A percentile compares a stretch with the other conserved stretches of the same genome.
These are phyloP conservation scores for Cylindricascospora bacillispora DNA, from an alignment of 1,139 yeast genomes.

Conservation along the genomic window DNA sequence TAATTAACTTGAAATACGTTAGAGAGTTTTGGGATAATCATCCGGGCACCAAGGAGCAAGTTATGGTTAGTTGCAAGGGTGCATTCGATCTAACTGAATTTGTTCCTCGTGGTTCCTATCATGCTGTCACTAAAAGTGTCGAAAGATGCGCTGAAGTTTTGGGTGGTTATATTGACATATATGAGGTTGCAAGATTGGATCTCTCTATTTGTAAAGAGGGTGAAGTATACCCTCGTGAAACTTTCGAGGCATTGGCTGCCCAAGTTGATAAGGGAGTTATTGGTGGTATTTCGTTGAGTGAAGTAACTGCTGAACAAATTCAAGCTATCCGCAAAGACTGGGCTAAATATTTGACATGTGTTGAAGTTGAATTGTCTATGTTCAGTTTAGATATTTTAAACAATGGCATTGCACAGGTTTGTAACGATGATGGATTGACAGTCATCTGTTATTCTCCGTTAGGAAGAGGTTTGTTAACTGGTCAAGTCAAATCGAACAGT, in stretches of 20 bases:
- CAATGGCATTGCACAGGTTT: slow-evolving; percentile 47
- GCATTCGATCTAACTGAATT: slow-evolving; percentile 30
- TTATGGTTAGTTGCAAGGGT: slow-evolving; percentile 59
- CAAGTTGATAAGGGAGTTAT: slow-evolving; percentile 43
- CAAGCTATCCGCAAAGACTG: slow-evolving; percentile 37
- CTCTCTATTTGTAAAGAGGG: slow-evolving; percentile 25
- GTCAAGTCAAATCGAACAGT: slow-evolving; percentile 34
- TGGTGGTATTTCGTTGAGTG: slow-evolving; percentile 60
- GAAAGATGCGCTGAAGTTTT: slow-evolving; percentile 36
- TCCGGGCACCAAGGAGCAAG: slow-evolving; percentile 41
- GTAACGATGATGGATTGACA: slow-evolving; percentile 48
- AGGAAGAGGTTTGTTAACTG: slow-evolving; percentile 69
- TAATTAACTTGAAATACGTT: slow-evolving; percentile 40
- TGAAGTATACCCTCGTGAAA: slow-evolving; percentile 26
- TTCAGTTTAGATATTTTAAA: slow-evolving; percentile 45
- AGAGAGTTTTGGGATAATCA: slow-evolving; percentile 43
- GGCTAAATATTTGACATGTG: slow-evolving; percentile 43
- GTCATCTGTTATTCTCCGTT: slow-evolving; percentile 73
- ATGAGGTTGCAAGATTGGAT: slow-evolving; percentile 61
- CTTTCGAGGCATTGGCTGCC: slow-evolving; percentile 38
- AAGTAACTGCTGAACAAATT: slow-evolving; percentile 50
- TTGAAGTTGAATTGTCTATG: slow-evolving; percentile 66
- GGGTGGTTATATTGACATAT: slow-evolving; percentile 41
- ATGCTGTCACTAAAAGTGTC: slow-evolving; percentile 37
- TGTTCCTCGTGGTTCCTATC: slow-evolving; percentile 39